Percentiles rank a stretch among this genome's conserved stretches.
phyloP scores from a whole-genome alignment of 768 basidiomycete species.

The Tulasnella sp. region DNA sequence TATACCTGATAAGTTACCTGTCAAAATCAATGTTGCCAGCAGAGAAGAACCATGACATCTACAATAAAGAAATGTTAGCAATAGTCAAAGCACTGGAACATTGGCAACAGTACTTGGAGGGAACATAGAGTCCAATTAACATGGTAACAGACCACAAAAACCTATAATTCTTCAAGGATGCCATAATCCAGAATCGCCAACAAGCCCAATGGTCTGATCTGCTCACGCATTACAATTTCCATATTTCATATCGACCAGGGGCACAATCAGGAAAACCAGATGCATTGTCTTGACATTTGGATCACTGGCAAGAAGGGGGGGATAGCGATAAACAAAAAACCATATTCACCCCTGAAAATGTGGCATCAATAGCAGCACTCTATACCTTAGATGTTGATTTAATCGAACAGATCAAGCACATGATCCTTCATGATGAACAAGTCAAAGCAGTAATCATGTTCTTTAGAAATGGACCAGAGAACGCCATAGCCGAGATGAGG shows the following conservation, averaged over 20 bases:
- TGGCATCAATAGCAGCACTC: too few species aligned
- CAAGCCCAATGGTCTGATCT: not conserved
- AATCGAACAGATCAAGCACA: too few species aligned
- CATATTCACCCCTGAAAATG: too few species aligned
- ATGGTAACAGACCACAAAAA: conserved; percentile 32
- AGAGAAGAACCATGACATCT: too few species aligned
- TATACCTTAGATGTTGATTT: too few species aligned
- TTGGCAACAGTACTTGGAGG: conserved; percentile 30
- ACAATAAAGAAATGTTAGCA: conserved; percentile 42
- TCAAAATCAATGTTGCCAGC: too few species aligned
- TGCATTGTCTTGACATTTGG: conserved; percentile 12
- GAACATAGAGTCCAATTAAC: conserved; percentile 18
- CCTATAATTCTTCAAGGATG: conserved; percentile 33
- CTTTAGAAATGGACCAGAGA: too few species aligned
- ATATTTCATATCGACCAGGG: not conserved
- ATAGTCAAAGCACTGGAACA: conserved; percentile 29
- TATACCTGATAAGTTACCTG: too few species aligned
- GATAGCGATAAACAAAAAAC: conserved; percentile 9
- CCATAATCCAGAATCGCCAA: conserved; percentile 31
- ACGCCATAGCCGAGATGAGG: too few species aligned
- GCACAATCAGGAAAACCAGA: not conserved
- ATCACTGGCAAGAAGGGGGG: conserved; percentile 23
- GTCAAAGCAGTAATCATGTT: too few species aligned
- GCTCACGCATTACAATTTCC: not conserved
- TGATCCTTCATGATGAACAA: too few species aligned